Evolutionary conservation across 2,329 filamentous ascomycete genomes (phyloP), one percentile per base, ranked within the genome.

Genomic region (Curvularia spicifera): DNA sequence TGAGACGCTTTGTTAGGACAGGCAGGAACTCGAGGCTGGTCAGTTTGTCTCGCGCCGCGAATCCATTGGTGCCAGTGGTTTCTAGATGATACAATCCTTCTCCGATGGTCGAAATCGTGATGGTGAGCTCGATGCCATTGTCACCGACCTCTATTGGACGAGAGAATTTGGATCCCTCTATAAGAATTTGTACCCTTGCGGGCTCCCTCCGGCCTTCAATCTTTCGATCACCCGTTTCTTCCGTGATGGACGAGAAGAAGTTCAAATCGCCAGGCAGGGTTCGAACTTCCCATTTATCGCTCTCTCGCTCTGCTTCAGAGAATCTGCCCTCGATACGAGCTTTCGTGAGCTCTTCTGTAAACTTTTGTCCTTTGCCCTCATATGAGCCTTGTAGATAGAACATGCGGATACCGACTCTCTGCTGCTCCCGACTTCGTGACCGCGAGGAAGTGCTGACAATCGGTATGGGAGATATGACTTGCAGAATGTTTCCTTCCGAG

Each of bases 311-410:
- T n/a, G 81, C 76, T 73, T 97, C 93, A 0, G 90, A 81, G 70
- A 96, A 97, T 10, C 93, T 86, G 5, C 88, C 90, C 77, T 97
- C 94, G 13, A 97, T 87, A 63, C 89, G 87, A 8, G 93, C 93
- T 78, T 94, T 96, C 47, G 88, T 87, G 12, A 97, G 83, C 64
- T 98, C 95, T 77, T 98, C 94, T 28, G 87, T 87, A 77, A 91
- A 88, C 60, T 89, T 91, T 18, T 83, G 80, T 1, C 90, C 91
- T 73, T 89, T 93, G 26, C 88, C 88, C 71, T 96, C 91, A 68
- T 94, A 94, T 7, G 85, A 79, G 51, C 91, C 91, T 50, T 89
- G 85, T 1, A 96, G 83, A 40, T 89, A 77, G 70, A 96, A 90
- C 64, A 80, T 77, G 24, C 74, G 72, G 24, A 75, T 66, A 10